Conservation (phyloP, 1,284 basidiomycete species). For the Phlebopus sp. region DNA sequence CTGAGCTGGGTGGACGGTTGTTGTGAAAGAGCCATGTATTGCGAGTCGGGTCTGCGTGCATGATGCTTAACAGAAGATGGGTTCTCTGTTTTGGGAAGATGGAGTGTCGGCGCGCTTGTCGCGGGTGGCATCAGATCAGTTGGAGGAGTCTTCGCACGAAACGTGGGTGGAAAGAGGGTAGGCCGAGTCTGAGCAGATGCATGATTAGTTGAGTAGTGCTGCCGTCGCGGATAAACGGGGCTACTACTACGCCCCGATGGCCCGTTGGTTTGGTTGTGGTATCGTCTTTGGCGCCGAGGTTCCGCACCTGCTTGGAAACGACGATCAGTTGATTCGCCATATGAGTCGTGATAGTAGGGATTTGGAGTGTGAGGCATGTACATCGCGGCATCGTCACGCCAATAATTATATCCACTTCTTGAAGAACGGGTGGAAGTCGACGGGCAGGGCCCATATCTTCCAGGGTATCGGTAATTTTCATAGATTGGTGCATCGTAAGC, state of each 20-base stretch:
- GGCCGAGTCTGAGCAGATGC: constrained; percentile 5
- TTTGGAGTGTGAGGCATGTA: constrained; percentile 7
- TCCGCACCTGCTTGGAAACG: constrained; percentile 6
- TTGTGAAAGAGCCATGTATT: constrained; percentile 39
- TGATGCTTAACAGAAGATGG: constrained; percentile 10
- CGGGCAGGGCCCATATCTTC: neutral
- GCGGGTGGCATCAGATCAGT: neutral
- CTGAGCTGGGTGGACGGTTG: constrained; percentile 34
- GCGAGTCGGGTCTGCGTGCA: constrained; percentile 29
- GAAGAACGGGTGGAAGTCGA: constrained; percentile 1
- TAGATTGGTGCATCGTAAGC: constrained; percentile 3
- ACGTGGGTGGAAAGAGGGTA: constrained; percentile 4
- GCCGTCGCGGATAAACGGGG: constrained; percentile 3
- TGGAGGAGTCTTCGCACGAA: constrained; percentile 9
- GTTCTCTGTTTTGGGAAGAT: neutral
- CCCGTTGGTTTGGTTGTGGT: constrained; percentile 2
- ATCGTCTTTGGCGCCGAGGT: constrained; percentile 12
- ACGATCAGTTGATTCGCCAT: constrained; percentile 9
- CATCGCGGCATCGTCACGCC: constrained; percentile 16
- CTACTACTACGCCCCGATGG: constrained; percentile 8
- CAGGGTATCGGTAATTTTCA: neutral
- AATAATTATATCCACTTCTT: constrained; percentile 20
- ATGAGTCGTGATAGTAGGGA: constrained; percentile 7
- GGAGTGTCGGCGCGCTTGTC: neutral
- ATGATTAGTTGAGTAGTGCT: constrained; percentile 10